A percentile compares a stretch with the other conserved stretches of the same genome.
phyloP scores from a whole-genome alignment of 2,329 filamentous ascomycete genomes.

The Aspergillus costaricaensis region DNA sequence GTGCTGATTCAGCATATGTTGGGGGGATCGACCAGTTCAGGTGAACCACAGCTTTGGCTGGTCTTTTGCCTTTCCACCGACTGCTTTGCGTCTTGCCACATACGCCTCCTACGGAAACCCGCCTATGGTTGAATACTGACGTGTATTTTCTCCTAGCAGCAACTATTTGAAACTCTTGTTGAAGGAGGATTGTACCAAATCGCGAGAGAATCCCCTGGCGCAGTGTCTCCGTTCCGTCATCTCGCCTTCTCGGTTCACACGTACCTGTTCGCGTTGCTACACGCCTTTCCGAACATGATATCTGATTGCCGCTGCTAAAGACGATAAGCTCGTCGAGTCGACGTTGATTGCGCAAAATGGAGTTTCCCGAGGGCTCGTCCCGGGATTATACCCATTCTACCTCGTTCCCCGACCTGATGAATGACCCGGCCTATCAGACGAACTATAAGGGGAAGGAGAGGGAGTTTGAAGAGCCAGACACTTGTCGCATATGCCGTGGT shows the following conservation, averaged over 20 bases:
- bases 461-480: conserved; percentile 64
- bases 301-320: conserved; percentile 25
- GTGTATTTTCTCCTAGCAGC: neutral
- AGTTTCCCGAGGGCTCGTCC: conserved; percentile 25
- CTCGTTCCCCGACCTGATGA: conserved; percentile 56
- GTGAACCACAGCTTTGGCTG: neutral
- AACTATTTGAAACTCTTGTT: neutral
- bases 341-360: conserved; percentile 27
- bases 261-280: neutral
- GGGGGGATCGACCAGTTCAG: neutral
- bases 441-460: conserved; percentile 42
- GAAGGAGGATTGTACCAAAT: neutral
- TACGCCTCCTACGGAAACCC: neutral
- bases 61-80: neutral
- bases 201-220: neutral
- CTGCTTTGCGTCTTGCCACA: neutral
- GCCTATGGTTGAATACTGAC: neutral
- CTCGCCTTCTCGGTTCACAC: neutral
- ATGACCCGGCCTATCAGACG: conserved; percentile 55
- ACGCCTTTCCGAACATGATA: conserved; percentile 24
- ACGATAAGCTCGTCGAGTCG: conserved; percentile 21
- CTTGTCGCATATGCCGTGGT: conserved; percentile 95
- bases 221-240: conserved; percentile 4
- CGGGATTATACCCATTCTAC: conserved; percentile 24
- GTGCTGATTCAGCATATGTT: neutral